phyloP scores from a whole-genome alignment of 2,329 filamentous ascomycete species.

The Nothopassalora personata region DNA sequence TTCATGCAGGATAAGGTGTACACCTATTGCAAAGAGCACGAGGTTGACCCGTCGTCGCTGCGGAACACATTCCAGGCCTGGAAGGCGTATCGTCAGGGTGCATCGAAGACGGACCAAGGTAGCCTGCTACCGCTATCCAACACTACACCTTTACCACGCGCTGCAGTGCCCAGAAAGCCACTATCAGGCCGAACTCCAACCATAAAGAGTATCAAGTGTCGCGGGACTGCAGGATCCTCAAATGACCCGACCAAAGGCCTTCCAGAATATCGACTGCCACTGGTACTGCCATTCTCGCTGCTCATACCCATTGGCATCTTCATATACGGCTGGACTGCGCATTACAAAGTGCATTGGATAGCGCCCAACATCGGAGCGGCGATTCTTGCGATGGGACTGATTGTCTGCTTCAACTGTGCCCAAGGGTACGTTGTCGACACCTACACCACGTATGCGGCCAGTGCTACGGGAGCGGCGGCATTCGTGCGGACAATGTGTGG shows the following conservation, averaged over 20 bases:
- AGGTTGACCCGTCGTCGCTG: slow-evolving; percentile 17
- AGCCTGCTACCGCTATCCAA: slow-evolving; percentile 7
- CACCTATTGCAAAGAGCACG: slow-evolving; percentile 19
- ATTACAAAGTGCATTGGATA: slow-evolving; percentile 22
- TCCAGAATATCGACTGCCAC: slow-evolving; percentile 40
- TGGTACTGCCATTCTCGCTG: slow-evolving; percentile 45
- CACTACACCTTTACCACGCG: background rate
- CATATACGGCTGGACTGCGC: slow-evolving; percentile 24
- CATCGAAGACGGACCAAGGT: slow-evolving; percentile 5
- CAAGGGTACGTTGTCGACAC: slow-evolving; percentile 41
- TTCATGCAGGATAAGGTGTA: slow-evolving; percentile 21
- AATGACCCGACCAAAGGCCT: slow-evolving; percentile 30
- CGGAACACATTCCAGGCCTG: slow-evolving; percentile 12
- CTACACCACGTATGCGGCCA: slow-evolving; percentile 46
- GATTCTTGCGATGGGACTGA: slow-evolving; percentile 21
- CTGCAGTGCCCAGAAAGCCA: slow-evolving; percentile 12
- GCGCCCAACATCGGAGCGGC: slow-evolving; percentile 22
- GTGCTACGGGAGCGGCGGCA: slow-evolving; percentile 42
- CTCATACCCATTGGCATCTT: slow-evolving; percentile 24
- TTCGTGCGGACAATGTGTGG: slow-evolving; percentile 44
- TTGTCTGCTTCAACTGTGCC: slow-evolving; percentile 21
- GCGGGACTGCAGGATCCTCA: slow-evolving; percentile 6
- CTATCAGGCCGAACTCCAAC: slow-evolving; percentile 3
- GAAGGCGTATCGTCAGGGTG: slow-evolving; percentile 6
- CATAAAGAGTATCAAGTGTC: background rate